Evolutionary conservation across 1,284 basidiomycete species (phyloP).

Genomic region (Rhodotorula glutinis): DNA sequence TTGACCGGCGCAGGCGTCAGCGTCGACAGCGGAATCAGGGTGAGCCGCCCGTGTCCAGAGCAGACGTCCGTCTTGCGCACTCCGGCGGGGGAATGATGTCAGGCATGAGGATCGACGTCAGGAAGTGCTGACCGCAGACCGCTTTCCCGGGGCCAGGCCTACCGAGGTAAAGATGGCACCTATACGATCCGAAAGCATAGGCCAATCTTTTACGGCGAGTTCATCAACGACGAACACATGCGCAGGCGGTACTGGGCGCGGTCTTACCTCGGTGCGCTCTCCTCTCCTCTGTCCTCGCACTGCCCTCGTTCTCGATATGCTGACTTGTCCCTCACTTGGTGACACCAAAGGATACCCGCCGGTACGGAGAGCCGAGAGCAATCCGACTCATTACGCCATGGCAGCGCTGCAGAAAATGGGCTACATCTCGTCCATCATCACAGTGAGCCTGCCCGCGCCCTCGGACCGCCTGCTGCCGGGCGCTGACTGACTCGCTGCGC

Average conservation of each 20-base stretch:
- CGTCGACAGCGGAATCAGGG: conserved; percentile 86
- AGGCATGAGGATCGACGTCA: not conserved
- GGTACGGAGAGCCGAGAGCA: conserved; percentile 66
- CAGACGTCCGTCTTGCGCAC: too few species aligned
- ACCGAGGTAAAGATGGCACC: conserved; percentile 38
- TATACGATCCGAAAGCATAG: conserved; percentile 42
- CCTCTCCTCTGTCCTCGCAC: not conserved
- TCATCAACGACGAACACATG: conserved; percentile 30
- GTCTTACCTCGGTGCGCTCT: conserved; percentile 30
- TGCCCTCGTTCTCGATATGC: accelerated
- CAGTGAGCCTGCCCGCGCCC: conserved; percentile 55
- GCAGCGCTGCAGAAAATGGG: conserved; percentile 72
- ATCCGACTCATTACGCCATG: conserved; percentile 79
- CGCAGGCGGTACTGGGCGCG: conserved; percentile 39
- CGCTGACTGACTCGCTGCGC: not conserved
- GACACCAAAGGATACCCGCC: conserved; percentile 31
- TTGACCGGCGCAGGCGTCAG: conserved; percentile 87
- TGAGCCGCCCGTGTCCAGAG: not conserved
- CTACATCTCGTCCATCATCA: conserved; percentile 64
- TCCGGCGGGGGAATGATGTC: not conserved
- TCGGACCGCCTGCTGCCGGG: not conserved
- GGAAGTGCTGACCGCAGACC: too few species aligned
- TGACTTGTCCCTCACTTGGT: too few species aligned
- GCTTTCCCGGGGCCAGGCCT: conserved; percentile 20
- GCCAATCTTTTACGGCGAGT: conserved; percentile 44